Conservation (phyloP, 345 rosid genomes). For the Cardamine resedifolia region DNA sequence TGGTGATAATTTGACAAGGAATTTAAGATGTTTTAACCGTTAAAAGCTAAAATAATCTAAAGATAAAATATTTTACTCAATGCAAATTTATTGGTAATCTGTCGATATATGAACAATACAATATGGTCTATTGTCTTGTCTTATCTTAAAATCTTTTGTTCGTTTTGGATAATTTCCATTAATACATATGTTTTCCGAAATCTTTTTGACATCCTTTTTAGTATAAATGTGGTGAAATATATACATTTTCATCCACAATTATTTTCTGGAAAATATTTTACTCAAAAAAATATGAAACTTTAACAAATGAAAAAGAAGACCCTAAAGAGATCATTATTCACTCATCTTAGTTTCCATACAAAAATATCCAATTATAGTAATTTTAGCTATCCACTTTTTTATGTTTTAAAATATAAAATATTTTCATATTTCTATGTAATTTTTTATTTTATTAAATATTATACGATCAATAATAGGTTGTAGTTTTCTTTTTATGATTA, state of each 20-base stretch:
- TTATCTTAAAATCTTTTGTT: background rate
- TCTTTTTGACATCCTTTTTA: background rate
- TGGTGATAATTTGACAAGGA: no score
- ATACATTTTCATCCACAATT: background rate
- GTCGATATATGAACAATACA: background rate
- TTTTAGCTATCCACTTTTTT: background rate
- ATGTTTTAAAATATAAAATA: no score
- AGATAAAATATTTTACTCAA: background rate
- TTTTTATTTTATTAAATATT: no score
- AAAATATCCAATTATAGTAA: background rate
- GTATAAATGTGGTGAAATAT: background rate
- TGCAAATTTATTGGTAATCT: background rate
- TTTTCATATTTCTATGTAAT: no score
- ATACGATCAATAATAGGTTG: no score
- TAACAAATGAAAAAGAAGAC: background rate
- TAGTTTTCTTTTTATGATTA: no score
- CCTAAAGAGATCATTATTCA: background rate
- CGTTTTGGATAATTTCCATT: background rate
- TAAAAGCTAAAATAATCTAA: background rate
- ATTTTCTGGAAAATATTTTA: no score
- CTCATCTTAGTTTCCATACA: background rate
- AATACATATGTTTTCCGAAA: background rate
- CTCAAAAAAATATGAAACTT: no score
- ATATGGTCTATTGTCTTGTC: background rate
- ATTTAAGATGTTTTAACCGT: background rate